These are phyloP conservation scores for Claviceps cyperi DNA, from an alignment of 2,329 filamentous ascomycete species.

Conservation along the genomic window DNA sequence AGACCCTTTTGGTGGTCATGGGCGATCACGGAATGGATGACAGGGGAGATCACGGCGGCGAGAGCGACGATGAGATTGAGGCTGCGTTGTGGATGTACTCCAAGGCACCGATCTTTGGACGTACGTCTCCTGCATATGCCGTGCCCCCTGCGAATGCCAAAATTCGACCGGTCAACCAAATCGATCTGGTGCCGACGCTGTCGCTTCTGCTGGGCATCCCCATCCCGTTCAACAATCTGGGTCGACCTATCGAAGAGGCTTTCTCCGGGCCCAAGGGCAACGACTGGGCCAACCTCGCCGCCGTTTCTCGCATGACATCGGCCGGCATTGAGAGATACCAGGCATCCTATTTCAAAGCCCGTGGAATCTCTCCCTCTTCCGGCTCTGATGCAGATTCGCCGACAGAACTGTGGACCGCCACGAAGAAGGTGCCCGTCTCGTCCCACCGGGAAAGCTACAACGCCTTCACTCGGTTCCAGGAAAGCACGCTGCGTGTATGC, in stretches of 20 bases:
- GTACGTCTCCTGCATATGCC: constrained; percentile 45
- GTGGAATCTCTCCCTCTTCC: constrained; percentile 49
- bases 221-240: constrained; percentile 92
- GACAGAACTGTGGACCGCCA: constrained; percentile 32
- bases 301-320: constrained; percentile 61
- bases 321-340: constrained; percentile 87
- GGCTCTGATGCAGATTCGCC: constrained; percentile 30
- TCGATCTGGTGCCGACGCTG: constrained; percentile 87
- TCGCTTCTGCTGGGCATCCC: constrained; percentile 78
- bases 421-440: constrained; percentile 16
- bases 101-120: constrained; percentile 70
- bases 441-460: constrained; percentile 29
- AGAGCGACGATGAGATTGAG: constrained; percentile 91
- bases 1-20: constrained; percentile 87
- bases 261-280: constrained; percentile 59
- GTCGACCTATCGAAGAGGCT: constrained; percentile 83
- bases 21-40: constrained; percentile 98
- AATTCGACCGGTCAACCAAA: constrained; percentile 63
- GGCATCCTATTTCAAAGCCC: constrained; percentile 60
- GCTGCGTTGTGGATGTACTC: constrained; percentile 98
- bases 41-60: constrained; percentile 96
- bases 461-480: constrained; percentile 60
- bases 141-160: constrained; percentile 59
- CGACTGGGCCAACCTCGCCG: constrained; percentile 63
- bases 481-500: constrained; percentile 63